These are phyloP conservation scores for Aspergillus chevalieri DNA, from an alignment of 2,329 filamentous ascomycete genomes.

Conservation along the genomic window DNA sequence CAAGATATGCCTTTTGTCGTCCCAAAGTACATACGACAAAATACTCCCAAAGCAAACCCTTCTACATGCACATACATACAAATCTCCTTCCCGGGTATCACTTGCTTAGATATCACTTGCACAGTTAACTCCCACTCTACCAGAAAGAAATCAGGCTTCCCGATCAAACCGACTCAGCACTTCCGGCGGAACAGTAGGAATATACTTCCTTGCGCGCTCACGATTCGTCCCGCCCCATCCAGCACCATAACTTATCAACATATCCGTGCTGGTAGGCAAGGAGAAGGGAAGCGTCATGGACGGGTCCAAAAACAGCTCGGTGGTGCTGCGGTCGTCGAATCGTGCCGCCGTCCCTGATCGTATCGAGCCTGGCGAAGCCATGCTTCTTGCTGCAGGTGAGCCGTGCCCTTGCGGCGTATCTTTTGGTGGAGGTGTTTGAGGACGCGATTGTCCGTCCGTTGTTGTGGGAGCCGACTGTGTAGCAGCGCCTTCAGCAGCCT, in stretches of 20 bases:
- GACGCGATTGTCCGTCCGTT: conserved; percentile 8
- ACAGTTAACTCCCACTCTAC: too few species aligned
- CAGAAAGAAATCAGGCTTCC: conserved; percentile 10
- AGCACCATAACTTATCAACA: conserved; percentile 91
- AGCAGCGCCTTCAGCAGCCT: conserved; percentile 6
- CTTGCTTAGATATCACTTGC: neutral
- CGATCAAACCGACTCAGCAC: conserved; percentile 82
- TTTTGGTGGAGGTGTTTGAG: conserved; percentile 20
- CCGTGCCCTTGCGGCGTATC: conserved; percentile 4
- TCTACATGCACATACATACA: neutral
- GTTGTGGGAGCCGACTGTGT: conserved; percentile 1
- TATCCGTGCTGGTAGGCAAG: conserved; percentile 93
- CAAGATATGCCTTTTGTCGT: too few species aligned
- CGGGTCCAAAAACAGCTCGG: conserved; percentile 68
- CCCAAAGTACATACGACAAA: too few species aligned
- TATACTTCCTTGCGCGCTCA: conserved; percentile 89
- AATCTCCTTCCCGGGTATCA: neutral
- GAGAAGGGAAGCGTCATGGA: conserved; percentile 90
- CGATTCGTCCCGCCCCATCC: conserved; percentile 89
- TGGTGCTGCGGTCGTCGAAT: conserved; percentile 22
- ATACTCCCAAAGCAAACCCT: too few species aligned
- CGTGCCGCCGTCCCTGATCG: conserved; percentile 9
- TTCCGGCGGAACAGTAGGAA: conserved; percentile 88
- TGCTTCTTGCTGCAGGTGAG: conserved; percentile 5
- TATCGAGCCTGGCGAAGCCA: conserved; percentile 19